Evolutionary conservation across 2,329 filamentous ascomycete genomes (phyloP).

Genomic region (Microcyclospora pomicola): DNA sequence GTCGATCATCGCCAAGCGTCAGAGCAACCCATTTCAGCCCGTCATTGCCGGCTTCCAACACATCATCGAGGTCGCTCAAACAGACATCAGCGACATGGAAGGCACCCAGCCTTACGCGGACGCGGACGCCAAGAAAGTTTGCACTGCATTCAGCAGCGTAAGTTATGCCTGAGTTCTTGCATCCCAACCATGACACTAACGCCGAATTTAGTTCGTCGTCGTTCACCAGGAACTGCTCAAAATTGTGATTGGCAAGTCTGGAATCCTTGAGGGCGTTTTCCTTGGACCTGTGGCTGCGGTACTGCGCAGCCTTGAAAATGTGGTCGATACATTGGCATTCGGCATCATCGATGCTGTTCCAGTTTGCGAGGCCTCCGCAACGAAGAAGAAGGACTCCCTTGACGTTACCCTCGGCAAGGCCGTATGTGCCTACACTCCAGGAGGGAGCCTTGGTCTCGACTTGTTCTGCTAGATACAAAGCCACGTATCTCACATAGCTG

Average conservation of each 20-base stretch:
- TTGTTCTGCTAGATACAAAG: constrained; percentile 5
- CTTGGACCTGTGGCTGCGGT: constrained; percentile 18
- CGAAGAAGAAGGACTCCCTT: constrained; percentile 1
- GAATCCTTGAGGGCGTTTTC: constrained; percentile 15
- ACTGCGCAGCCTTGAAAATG: constrained; percentile 9
- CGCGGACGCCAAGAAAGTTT: constrained; percentile 8
- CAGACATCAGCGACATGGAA: constrained; percentile 9
- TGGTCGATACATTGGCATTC: constrained; percentile 5
- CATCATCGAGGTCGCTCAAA: constrained; percentile 16
- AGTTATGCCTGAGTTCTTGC: neutral
- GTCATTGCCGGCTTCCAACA: constrained; percentile 21
- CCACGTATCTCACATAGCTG: neutral
- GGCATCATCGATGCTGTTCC: constrained; percentile 4
- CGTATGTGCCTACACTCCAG: constrained; percentile 6
- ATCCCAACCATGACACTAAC: neutral
- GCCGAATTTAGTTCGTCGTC: constrained; percentile 13
- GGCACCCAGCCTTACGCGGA: constrained; percentile 5
- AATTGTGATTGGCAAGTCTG: constrained; percentile 25
- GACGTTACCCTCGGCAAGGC: constrained; percentile 4
- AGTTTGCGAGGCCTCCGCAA: constrained; percentile 1
- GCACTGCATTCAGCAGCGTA: constrained; percentile 17
- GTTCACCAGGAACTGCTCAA: constrained; percentile 23
- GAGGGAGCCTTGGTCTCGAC: constrained; percentile 3
- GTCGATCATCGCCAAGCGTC: neutral
- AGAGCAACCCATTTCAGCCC: constrained; percentile 7